Conservation (phyloP, 768 basidiomycete species). For the Cyclocybe cylindracea region DNA sequence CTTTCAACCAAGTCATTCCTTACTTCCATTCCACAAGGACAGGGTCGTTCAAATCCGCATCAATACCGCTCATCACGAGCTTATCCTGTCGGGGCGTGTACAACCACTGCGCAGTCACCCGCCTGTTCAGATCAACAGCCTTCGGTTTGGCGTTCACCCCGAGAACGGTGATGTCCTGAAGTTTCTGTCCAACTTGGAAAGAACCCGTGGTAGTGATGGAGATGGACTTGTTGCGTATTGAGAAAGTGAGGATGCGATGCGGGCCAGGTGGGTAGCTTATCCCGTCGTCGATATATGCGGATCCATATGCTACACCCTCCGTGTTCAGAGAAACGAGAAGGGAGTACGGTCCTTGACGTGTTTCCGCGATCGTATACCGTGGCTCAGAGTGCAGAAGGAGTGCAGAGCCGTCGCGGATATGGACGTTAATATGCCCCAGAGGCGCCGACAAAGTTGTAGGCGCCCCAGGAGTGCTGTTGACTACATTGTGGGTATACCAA, state of each 20-base stretch:
- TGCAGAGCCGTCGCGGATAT: conserved; percentile 69
- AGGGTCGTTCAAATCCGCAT: conserved; percentile 43
- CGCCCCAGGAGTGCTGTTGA: conserved; percentile 40
- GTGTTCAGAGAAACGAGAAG: conserved; percentile 58
- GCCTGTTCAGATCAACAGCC: conserved; percentile 39
- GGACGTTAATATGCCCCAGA: conserved; percentile 75
- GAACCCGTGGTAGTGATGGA: conserved; percentile 35
- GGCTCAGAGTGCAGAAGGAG: conserved; percentile 64
- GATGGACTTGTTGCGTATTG: conserved; percentile 34
- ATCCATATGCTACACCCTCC: conserved; percentile 53
- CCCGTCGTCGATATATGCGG: conserved; percentile 73
- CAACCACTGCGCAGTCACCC: conserved; percentile 32
- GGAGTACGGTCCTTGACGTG: conserved; percentile 59
- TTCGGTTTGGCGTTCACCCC: conserved; percentile 47
- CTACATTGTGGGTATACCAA: conserved; percentile 67
- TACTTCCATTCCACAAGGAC: conserved; percentile 26
- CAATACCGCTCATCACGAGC: conserved; percentile 38
- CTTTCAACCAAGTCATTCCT: background rate
- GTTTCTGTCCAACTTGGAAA: conserved; percentile 45
- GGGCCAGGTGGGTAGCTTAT: conserved; percentile 59
- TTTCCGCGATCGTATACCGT: conserved; percentile 69
- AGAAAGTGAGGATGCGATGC: conserved; percentile 48
- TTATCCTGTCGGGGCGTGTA: conserved; percentile 40
- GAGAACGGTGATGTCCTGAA: conserved; percentile 58
- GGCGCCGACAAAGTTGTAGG: conserved; percentile 62